Evolutionary conservation across 108 stramenopile species (phyloP).

Genomic region (Aurantiochytrium sp.): DNA sequence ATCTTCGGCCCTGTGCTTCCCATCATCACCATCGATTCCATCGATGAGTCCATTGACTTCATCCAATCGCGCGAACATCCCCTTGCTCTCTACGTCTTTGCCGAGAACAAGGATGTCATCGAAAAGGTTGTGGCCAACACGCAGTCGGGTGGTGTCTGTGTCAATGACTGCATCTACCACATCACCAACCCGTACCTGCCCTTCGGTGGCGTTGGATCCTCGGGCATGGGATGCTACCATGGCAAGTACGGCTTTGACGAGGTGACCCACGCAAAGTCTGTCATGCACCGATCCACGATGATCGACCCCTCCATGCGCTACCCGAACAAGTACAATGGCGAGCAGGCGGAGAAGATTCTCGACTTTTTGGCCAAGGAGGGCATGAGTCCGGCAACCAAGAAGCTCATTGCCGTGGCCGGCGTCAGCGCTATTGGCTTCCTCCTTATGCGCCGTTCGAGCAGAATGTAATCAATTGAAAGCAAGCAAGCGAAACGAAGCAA

Average conservation of each 20-base stretch:
- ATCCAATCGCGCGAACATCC: constrained; percentile 21
- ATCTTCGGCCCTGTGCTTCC: constrained; percentile 45
- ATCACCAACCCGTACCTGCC: constrained; percentile 15
- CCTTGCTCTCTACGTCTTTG: constrained; percentile 36
- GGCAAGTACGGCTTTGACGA: constrained; percentile 20
- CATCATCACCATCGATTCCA: not conserved
- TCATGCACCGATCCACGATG: not conserved
- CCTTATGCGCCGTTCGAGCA: not conserved
- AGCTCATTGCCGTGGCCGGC: not conserved
- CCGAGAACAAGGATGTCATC: not conserved
- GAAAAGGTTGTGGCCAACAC: constrained; percentile 18
- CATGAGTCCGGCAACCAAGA: not conserved
- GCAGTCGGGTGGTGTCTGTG: constrained; percentile 19
- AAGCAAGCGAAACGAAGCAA: no score
- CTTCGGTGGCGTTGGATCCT: constrained; percentile 40
- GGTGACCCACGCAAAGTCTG: constrained; percentile 3
- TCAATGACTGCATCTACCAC: constrained; percentile 39
- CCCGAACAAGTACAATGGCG: not conserved
- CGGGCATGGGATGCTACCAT: constrained; percentile 29
- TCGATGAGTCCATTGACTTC: constrained; percentile 23
- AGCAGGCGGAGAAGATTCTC: not conserved
- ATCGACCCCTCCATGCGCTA: constrained; percentile 18
- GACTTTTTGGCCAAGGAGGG: not conserved
- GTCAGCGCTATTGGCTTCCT: not conserved
- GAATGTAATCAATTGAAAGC: not conserved